phyloP scores from a whole-genome alignment of 352 stramenopile species.

The Achlya hypogyna region DNA sequence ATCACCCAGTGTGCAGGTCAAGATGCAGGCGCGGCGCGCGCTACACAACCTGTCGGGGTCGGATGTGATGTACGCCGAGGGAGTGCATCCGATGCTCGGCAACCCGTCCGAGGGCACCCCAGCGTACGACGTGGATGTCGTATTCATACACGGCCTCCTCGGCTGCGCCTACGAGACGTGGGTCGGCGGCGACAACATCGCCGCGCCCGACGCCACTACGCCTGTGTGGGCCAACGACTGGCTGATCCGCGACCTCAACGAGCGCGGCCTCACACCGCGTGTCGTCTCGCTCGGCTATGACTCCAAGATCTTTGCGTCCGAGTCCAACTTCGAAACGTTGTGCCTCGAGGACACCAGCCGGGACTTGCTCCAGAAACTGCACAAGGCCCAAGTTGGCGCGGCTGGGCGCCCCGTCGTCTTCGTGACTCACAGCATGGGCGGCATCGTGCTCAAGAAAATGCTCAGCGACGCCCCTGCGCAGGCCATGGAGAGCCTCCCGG shows the following conservation, averaged over 20 bases:
- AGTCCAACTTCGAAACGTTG: slow-evolving; percentile 64
- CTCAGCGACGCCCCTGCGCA: slow-evolving; percentile 39
- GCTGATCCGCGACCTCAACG: slow-evolving; percentile 53
- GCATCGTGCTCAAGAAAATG: slow-evolving; percentile 73
- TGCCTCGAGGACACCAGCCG: slow-evolving; percentile 57
- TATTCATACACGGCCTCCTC: slow-evolving; percentile 75
- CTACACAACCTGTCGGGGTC: slow-evolving; percentile 7
- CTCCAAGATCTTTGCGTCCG: slow-evolving; percentile 62
- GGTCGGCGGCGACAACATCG: slow-evolving; percentile 49
- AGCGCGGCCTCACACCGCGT: slow-evolving; percentile 44
- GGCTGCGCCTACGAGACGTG: slow-evolving; percentile 74
- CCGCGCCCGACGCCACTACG: slow-evolving; percentile 13
- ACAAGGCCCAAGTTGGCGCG: slow-evolving; percentile 48
- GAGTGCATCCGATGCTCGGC: slow-evolving; percentile 51
- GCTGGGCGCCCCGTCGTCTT: slow-evolving; percentile 63
- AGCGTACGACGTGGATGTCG: slow-evolving; percentile 64
- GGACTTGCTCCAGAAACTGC: slow-evolving; percentile 51
- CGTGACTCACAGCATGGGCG: slow-evolving; percentile 80
- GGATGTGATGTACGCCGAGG: slow-evolving; percentile 54
- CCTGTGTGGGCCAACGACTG: slow-evolving; percentile 59
- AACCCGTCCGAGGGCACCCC: slow-evolving; percentile 19
- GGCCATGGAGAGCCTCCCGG: slow-evolving; percentile 28
- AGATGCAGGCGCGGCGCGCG: slow-evolving; percentile 9
- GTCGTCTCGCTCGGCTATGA: slow-evolving; percentile 77
- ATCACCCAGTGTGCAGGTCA: slow-evolving; percentile 2